Percentiles rank a stretch among this genome's conserved stretches.
Evolutionary conservation across 2,329 filamentous ascomycete genomes (phyloP).

Genomic region (Cryphonectria parasitica): DNA sequence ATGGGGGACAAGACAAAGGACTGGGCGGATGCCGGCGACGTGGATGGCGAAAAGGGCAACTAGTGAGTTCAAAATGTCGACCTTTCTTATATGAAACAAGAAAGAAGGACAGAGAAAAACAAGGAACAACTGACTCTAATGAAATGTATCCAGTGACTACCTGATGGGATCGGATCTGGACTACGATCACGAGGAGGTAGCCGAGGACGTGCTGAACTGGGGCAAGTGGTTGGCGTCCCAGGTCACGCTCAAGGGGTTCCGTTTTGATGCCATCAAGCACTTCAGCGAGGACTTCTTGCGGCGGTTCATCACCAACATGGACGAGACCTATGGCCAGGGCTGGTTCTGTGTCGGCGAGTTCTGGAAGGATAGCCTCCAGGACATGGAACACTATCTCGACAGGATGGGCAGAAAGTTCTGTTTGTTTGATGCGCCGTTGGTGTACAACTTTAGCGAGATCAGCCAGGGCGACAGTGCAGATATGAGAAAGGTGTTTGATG

Average conservation of each 20-base stretch:
- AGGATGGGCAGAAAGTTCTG: slow-evolving; percentile 60
- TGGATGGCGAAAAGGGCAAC: slow-evolving; percentile 65
- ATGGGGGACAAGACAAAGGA: slow-evolving; percentile 61
- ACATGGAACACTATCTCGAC: slow-evolving; percentile 40
- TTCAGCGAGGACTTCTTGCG: slow-evolving; percentile 69
- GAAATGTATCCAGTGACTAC: slow-evolving; percentile 64
- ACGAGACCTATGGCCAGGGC: slow-evolving; percentile 45
- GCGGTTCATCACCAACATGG: slow-evolving; percentile 64
- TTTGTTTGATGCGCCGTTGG: slow-evolving; percentile 70
- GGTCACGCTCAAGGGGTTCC: slow-evolving; percentile 65
- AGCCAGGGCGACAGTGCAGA: slow-evolving; percentile 62
- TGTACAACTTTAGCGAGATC: slow-evolving; percentile 67
- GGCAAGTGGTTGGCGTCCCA: slow-evolving; percentile 67
- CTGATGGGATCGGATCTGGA: slow-evolving; percentile 76
- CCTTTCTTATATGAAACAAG: no score
- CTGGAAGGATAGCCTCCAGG: slow-evolving; percentile 44
- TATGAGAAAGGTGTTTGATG: slow-evolving; percentile 65
- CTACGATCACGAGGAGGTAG: slow-evolving; percentile 66
- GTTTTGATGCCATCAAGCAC: slow-evolving; percentile 75
- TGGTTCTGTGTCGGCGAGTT: slow-evolving; percentile 47
- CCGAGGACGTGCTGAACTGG: slow-evolving; percentile 68
- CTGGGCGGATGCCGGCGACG: slow-evolving; percentile 66
- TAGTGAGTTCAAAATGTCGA: slow-evolving; percentile 43
- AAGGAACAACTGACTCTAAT: slow-evolving; percentile 40
- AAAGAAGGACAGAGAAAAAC: no score